These are phyloP conservation scores for Verruconis gallopava DNA, from an alignment of 2,329 filamentous ascomycete genomes.

Conservation along the genomic window DNA sequence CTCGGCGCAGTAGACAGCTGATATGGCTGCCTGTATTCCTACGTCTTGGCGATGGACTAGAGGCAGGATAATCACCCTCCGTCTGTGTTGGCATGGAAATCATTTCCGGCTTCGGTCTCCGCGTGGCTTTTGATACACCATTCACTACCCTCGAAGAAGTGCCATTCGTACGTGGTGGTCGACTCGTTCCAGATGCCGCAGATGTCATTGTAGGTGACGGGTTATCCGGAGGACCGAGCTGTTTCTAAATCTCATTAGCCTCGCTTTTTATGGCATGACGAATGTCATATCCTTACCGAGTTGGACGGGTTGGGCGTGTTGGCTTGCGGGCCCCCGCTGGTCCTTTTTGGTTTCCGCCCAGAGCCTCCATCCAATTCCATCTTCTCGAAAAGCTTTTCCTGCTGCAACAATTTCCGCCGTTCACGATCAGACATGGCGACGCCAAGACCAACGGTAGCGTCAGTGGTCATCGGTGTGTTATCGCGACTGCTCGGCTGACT, in stretches of 20 bases:
- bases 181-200: neutral
- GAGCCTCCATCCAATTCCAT: slow-evolving; percentile 45
- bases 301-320: slow-evolving; percentile 35
- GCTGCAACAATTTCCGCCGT: slow-evolving; percentile 48
- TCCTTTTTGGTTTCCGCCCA: slow-evolving; percentile 40
- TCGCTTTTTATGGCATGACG: slow-evolving; percentile 9
- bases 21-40: slow-evolving; percentile 21
- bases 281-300: slow-evolving; percentile 16
- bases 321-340: slow-evolving; percentile 37
- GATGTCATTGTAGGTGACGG: slow-evolving; percentile 20
- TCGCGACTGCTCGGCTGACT: slow-evolving; percentile 46
- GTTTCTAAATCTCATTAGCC: slow-evolving; percentile 19
- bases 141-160: neutral
- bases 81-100: neutral
- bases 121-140: slow-evolving; percentile 13
- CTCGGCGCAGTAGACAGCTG: slow-evolving; percentile 24
- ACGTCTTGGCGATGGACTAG: slow-evolving; percentile 1
- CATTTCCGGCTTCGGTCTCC: slow-evolving; percentile 18
- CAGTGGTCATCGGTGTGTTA: slow-evolving; percentile 43
- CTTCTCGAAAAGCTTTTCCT: slow-evolving; percentile 49
- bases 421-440: slow-evolving; percentile 48
- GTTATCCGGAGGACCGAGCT: slow-evolving; percentile 21
- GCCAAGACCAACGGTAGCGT: slow-evolving; percentile 27
- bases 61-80: neutral
- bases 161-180: slow-evolving; percentile 7